A percentile compares a stretch with the other conserved stretches of the same genome.
These are phyloP conservation scores for Rubroboletus pulcherrimus DNA, from an alignment of 768 basidiomycete species.

Conservation along the genomic window DNA sequence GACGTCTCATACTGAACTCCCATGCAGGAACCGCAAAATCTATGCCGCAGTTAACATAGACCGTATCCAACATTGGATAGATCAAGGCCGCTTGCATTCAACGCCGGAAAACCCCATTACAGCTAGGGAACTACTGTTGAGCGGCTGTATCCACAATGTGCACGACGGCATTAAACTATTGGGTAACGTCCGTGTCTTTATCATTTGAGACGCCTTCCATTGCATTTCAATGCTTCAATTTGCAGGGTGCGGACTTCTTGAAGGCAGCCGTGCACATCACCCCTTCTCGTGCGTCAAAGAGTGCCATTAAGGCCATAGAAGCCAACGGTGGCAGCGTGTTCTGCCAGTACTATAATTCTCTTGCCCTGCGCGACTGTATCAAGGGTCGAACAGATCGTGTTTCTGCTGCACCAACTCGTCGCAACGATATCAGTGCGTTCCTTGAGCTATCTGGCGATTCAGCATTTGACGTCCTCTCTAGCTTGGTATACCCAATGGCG, in stretches of 20 bases:
- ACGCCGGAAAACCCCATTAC: conserved; percentile 83
- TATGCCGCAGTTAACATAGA: conserved; percentile 86
- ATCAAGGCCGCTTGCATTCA: conserved; percentile 74
- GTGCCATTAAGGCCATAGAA: conserved; percentile 84
- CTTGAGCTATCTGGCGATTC: neutral
- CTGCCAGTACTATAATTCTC: conserved; percentile 87
- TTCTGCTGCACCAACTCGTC: conserved; percentile 79
- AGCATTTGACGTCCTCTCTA: conserved; percentile 25
- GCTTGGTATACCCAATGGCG: conserved; percentile 75
- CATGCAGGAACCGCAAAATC: conserved; percentile 62
- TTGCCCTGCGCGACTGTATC: conserved; percentile 77
- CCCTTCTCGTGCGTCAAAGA: conserved; percentile 81
- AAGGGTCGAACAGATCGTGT: conserved; percentile 67
- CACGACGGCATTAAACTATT: conserved; percentile 92
- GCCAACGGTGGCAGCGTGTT: conserved; percentile 75
- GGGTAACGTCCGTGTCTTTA: conserved; percentile 57
- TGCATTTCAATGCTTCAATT: neutral
- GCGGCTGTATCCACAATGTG: conserved; percentile 83
- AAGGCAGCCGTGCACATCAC: conserved; percentile 73
- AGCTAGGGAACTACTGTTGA: conserved; percentile 76
- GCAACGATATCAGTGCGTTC: conserved; percentile 75
- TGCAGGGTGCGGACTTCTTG: conserved; percentile 63
- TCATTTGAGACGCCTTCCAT: neutral
- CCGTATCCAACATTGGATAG: conserved; percentile 87
- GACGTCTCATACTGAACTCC: neutral